Percentiles rank a stretch among this genome's conserved stretches.
phyloP scores from a whole-genome alignment of 306 rosid species.

The Vigna reflexopilosa region DNA sequence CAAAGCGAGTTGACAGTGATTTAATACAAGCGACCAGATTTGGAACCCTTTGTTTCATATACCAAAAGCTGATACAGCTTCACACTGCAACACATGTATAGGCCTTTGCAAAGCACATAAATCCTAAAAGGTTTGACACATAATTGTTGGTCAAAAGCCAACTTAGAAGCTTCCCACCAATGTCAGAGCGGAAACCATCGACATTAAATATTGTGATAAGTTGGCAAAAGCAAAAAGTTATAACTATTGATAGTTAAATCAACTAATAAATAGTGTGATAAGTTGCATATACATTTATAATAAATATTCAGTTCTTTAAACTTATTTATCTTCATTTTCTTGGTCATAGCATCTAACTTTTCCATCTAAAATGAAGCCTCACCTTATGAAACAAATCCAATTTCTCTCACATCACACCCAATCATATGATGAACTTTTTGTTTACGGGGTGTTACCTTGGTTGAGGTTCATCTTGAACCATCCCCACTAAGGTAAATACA shows the following conservation, averaged over 20 bases:
- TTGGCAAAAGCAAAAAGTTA: neutral
- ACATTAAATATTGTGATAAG: too few species aligned
- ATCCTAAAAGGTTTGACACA: slow-evolving; percentile 6
- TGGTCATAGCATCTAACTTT: neutral
- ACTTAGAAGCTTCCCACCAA: slow-evolving; percentile 36
- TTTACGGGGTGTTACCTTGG: neutral
- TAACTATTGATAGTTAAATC: neutral
- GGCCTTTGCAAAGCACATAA: slow-evolving; percentile 29
- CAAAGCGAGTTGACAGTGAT: slow-evolving; percentile 20
- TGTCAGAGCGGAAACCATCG: neutral
- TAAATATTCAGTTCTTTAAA: neutral
- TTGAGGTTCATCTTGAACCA: slow-evolving; percentile 21
- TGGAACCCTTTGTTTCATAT: slow-evolving; percentile 33
- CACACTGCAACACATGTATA: neutral
- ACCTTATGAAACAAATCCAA: neutral
- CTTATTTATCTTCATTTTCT: neutral
- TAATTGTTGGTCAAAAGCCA: slow-evolving; percentile 26
- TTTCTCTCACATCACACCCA: neutral
- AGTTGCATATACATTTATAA: neutral
- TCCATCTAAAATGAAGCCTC: neutral
- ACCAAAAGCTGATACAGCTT: slow-evolving; percentile 30
- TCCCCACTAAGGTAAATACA: neutral
- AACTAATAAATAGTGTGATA: neutral
- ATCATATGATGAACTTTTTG: slow-evolving; percentile 9
- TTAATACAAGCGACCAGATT: neutral